Conservation (phyloP, 345 rosid genomes). For the Lumnitzera racemosa region DNA sequence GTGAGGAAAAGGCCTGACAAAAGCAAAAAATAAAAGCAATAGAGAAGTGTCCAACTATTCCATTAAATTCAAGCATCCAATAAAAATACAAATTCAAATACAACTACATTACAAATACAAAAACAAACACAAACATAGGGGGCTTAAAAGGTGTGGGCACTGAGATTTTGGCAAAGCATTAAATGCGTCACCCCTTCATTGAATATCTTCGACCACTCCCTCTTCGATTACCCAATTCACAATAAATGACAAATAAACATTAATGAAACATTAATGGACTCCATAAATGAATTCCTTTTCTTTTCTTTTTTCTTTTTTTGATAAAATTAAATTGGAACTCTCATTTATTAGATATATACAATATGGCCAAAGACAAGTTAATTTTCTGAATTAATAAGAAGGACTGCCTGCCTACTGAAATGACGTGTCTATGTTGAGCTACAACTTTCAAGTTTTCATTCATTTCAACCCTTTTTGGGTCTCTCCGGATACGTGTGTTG, state of each 20-base stretch:
- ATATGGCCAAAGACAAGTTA: neutral
- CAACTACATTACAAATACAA: too few species aligned
- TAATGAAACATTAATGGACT: conserved; percentile 6
- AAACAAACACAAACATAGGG: too few species aligned
- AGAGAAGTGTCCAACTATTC: too few species aligned
- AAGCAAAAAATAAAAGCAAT: too few species aligned
- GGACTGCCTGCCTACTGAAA: neutral
- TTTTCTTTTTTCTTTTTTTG: too few species aligned
- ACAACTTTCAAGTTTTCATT: neutral
- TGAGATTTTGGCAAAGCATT: too few species aligned
- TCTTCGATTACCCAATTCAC: conserved; percentile 10
- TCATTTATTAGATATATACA: conserved; percentile 11
- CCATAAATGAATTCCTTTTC: neutral
- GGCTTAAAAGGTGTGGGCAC: too few species aligned
- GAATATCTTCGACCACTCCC: conserved; percentile 8
- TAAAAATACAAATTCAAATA: too few species aligned
- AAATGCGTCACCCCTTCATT: conserved; percentile 3
- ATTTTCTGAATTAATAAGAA: conserved; percentile 1
- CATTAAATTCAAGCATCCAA: too few species aligned
- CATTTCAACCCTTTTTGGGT: neutral
- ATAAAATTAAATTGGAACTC: neutral
- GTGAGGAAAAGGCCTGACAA: too few species aligned
- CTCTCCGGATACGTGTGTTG: neutral
- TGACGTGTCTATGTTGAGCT: too few species aligned
- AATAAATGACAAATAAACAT: conserved; percentile 12